A percentile compares a stretch with the other conserved stretches of the same genome.
Conservation (phyloP, 306 rosid genomes). For the Quercus glauca region DNA sequence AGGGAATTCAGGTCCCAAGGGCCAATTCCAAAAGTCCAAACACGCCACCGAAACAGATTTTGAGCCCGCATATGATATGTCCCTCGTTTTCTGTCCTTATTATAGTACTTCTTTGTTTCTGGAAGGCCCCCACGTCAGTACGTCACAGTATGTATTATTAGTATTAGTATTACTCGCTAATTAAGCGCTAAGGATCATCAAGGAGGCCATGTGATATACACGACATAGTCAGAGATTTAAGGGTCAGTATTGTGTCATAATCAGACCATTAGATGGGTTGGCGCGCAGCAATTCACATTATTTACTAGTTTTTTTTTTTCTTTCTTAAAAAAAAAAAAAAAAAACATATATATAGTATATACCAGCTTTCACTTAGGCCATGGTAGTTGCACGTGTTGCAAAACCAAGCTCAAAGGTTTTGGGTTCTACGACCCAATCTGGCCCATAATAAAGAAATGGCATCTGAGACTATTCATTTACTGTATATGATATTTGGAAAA, state of each 20-base stretch:
- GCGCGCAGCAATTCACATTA: not conserved
- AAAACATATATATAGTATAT: not conserved
- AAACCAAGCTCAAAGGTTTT: no score
- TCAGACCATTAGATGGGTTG: not conserved
- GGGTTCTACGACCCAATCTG: no score
- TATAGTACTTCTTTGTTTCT: no score
- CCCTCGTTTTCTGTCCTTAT: not conserved
- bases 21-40: not conserved
- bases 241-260: conserved; percentile 10
- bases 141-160: not conserved
- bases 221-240: not conserved
- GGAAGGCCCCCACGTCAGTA: not conserved
- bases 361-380: no score
- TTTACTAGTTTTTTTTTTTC: not conserved
- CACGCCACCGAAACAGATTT: not conserved
- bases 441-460: no score
- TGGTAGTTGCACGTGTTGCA: no score
- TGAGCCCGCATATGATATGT: no score
- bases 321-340: not conserved
- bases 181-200: not conserved
- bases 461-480: no score
- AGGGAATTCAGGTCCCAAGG: not conserved
- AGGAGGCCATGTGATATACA: conserved; percentile 10
- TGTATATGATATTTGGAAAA: no score
- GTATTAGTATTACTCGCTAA: no score